Percentiles rank a stretch among this genome's conserved stretches.
phyloP scores from a whole-genome alignment of 2,329 filamentous ascomycete genomes.

The Claviceps sp. region DNA sequence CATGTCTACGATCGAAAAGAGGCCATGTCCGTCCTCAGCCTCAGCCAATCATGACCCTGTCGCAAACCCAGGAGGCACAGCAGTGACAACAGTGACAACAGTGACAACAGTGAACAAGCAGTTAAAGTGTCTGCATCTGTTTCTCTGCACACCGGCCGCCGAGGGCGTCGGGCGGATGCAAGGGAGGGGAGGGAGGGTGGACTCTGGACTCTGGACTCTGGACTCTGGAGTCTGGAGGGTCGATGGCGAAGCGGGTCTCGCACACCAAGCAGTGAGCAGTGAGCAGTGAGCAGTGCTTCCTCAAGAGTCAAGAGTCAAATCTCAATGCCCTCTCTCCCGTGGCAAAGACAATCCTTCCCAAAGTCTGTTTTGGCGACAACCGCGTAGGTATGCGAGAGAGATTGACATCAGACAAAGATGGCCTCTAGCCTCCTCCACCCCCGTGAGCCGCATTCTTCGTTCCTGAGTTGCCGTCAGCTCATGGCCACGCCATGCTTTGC shows the following conservation, averaged over 20 bases:
- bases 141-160: slow-evolving; percentile 5
- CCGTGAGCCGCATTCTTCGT: slow-evolving; percentile 17
- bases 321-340: neutral
- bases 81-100: no score
- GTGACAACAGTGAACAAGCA: slow-evolving; percentile 10
- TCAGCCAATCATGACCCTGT: slow-evolving; percentile 16
- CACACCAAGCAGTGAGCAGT: no score
- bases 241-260: slow-evolving; percentile 13
- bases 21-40: slow-evolving; percentile 5
- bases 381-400: slow-evolving; percentile 25
- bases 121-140: slow-evolving; percentile 15
- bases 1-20: slow-evolving; percentile 13
- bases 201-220: no score
- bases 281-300: slow-evolving; percentile 2
- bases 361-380: slow-evolving; percentile 1
- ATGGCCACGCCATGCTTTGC: slow-evolving; percentile 3
- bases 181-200: slow-evolving; percentile 24
- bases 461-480: slow-evolving; percentile 9
- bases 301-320: no score
- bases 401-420: slow-evolving; percentile 26
- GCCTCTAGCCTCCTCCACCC: slow-evolving; percentile 12
- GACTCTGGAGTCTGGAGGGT: slow-evolving; percentile 8
- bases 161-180: slow-evolving; percentile 20
- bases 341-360: slow-evolving; percentile 3
- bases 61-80: slow-evolving; percentile 19